Evolutionary conservation across 1,284 basidiomycete genomes (phyloP).

Genomic region (Sporisorium exsertum): DNA sequence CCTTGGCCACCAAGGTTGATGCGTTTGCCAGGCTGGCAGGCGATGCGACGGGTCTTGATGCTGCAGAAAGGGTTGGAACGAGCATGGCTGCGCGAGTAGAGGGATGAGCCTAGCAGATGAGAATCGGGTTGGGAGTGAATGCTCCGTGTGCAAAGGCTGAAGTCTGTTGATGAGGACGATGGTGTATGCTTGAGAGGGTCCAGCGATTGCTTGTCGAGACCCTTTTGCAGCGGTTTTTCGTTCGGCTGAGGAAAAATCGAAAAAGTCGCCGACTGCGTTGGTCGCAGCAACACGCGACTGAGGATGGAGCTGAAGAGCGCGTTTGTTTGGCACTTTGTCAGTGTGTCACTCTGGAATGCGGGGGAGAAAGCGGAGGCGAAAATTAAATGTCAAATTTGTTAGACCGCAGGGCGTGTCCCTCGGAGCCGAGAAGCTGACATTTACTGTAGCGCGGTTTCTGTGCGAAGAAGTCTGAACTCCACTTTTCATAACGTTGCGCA

Average conservation of each 20-base stretch:
- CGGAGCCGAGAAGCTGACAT: conserved; percentile 1
- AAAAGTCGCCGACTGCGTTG: background rate
- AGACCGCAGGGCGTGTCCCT: background rate
- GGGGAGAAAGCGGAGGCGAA: conserved; percentile 37
- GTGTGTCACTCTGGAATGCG: conserved; percentile 23
- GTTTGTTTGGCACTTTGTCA: background rate
- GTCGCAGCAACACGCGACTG: conserved; percentile 3
- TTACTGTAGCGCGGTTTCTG: background rate
- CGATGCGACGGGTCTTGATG: conserved; percentile 1
- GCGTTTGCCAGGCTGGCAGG: background rate
- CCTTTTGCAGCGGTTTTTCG: background rate
- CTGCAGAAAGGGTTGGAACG: background rate
- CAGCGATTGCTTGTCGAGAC: background rate
- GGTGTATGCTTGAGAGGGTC: background rate
- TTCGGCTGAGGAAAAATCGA: background rate
- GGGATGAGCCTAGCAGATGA: background rate
- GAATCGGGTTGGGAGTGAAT: background rate
- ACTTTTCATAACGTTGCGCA: background rate
- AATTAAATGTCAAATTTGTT: background rate
- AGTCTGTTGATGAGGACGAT: background rate
- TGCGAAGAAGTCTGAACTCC: background rate
- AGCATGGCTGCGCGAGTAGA: background rate
- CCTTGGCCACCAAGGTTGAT: background rate
- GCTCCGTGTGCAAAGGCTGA: background rate
- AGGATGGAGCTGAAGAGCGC: background rate